Evolutionary conservation across 305 asterid genomes (phyloP), one percentile per base, ranked within the genome.

Genomic region (Solanum aculeatissimum): DNA sequence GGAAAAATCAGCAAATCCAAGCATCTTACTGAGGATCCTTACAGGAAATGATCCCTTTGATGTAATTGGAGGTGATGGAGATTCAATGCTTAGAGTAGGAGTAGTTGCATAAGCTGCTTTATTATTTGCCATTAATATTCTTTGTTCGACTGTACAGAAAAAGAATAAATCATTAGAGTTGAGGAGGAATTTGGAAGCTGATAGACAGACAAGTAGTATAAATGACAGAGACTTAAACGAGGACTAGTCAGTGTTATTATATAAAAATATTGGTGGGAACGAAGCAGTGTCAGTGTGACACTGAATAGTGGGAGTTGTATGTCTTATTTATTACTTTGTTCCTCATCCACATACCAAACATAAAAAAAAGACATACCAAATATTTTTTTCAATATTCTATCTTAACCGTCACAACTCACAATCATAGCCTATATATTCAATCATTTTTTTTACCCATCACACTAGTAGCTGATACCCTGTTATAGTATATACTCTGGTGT

Each of bases 321-420:
- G 47, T 90, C 89, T 85, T 88, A 43, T 87, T 86, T 89, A 86
- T 86, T 84, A 86, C 90, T 84, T 86, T 9, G n/a, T 86, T 77
- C 85, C 88, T 85, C 83, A 78, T 85, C 86, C 86, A 47, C 75
- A 86, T 18, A 18, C 25, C 66, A 29, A 35, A 35, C 40, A 35
- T 4, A 4, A n/a, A n/a, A 35, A 35, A 35, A 35, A 35, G n/a
- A n/a, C n/a, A n/a, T 35, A 35, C 6, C 6, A 35, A 35, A 35
- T 6, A n/a, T 8, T 35, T 68, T 51, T n/a, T 57, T 78, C 47
- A 16, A 54, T 58, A 2, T 66, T 47, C n/a, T 47, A 69, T 29
- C 23, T 55, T 2, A 71, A 13, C 13, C 2, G 58, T 79, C 42
- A 42, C 45, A 21, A 7, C 12, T 79, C 42, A 42, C 45, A 21